phyloP scores from a whole-genome alignment of 345 rosid genomes.

The Luvunga scandens region DNA sequence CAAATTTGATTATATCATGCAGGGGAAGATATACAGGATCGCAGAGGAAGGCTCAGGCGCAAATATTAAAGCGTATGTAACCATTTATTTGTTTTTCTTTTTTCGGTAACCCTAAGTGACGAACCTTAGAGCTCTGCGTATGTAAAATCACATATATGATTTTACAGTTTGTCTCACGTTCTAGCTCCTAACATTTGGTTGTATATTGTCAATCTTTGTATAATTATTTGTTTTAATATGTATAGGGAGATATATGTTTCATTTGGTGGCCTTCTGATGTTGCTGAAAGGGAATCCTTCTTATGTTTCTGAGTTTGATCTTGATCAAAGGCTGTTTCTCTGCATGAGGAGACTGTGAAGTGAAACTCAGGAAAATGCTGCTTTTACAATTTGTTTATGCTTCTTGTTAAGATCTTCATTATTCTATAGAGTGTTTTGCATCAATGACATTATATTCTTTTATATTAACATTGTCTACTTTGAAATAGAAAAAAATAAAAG shows the following conservation, averaged over 20 bases:
- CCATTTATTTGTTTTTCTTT: not conserved
- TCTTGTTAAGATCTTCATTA: too few species aligned
- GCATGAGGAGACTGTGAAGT: constrained; percentile 18
- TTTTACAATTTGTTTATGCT: not conserved
- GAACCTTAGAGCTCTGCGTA: too few species aligned
- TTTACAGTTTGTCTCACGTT: not conserved
- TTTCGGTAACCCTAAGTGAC: too few species aligned
- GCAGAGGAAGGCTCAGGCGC: constrained; percentile 21
- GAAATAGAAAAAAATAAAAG: too few species aligned
- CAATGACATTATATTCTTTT: too few species aligned
- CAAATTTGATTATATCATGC: constrained; percentile 23
- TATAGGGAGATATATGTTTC: constrained; percentile 24
- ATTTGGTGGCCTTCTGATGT: constrained; percentile 27
- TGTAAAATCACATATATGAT: too few species aligned
- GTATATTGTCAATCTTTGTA: too few species aligned
- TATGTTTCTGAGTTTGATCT: constrained; percentile 16
- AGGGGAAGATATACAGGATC: constrained; percentile 22
- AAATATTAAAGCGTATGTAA: constrained; percentile 13
- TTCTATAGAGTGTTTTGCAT: too few species aligned
- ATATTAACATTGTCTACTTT: too few species aligned
- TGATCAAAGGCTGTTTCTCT: constrained; percentile 22
- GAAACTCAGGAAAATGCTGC: not conserved
- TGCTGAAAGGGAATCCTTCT: constrained; percentile 22
- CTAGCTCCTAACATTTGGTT: not conserved
- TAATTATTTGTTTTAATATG: too few species aligned